Percentiles rank a stretch among this genome's conserved stretches.
These are phyloP conservation scores for Lichtheimia corymbifera DNA, from an alignment of 371 early-diverging fungal genomes.

Conservation along the genomic window DNA sequence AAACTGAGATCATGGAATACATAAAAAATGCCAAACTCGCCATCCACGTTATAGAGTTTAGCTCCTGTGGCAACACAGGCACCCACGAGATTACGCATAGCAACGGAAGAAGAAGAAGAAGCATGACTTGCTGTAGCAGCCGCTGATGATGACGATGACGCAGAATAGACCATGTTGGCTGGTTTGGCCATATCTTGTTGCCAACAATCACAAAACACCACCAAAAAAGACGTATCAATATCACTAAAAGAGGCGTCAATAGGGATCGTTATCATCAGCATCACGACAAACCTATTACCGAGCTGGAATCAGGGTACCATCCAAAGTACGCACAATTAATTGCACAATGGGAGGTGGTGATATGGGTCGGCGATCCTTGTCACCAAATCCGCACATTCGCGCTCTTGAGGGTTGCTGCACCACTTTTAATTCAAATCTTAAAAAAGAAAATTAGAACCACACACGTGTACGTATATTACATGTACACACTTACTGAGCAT, in stretches of 20 bases:
- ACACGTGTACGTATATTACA: neutral
- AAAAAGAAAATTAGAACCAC: neutral
- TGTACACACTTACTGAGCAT: neutral
- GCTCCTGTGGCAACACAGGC: conserved; percentile 69
- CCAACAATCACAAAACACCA: conserved; percentile 25
- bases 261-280: neutral
- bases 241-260: conserved; percentile 12
- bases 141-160: conserved; percentile 12
- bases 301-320: conserved; percentile 15
- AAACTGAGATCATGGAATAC: conserved; percentile 75
- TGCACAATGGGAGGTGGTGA: conserved; percentile 71
- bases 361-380: conserved; percentile 71
- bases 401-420: conserved; percentile 70
- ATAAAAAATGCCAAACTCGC: conserved; percentile 74
- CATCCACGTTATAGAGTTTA: conserved; percentile 61
- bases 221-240: conserved; percentile 23
- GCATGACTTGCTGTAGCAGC: conserved; percentile 6
- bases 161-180: conserved; percentile 32
- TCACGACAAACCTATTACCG: conserved; percentile 6
- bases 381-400: conserved; percentile 73
- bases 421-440: conserved; percentile 25
- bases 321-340: conserved; percentile 27
- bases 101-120: conserved; percentile 37
- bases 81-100: conserved; percentile 69
- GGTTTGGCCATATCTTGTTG: conserved; percentile 20